Percentiles rank a stretch among this genome's conserved stretches.
These are phyloP conservation scores for Aspergillus quadricinctus DNA, from an alignment of 2,329 filamentous ascomycete species.

Conservation along the genomic window DNA sequence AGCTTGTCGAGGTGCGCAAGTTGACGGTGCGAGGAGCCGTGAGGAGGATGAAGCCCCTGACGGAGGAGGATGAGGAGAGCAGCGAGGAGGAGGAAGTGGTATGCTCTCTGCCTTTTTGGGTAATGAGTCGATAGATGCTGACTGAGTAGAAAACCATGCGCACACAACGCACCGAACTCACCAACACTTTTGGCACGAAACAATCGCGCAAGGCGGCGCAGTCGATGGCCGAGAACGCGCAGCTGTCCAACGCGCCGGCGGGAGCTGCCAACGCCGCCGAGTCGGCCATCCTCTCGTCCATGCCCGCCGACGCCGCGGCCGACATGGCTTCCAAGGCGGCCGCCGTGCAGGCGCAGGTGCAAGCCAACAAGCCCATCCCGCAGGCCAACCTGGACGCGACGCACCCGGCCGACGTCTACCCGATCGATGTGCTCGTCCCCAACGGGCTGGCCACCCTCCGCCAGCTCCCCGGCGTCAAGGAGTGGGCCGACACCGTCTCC, in stretches of 20 bases:
- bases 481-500: conserved; percentile 39
- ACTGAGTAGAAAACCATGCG: conserved; percentile 32
- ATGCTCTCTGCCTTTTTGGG: conserved; percentile 1
- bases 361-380: conserved; percentile 45
- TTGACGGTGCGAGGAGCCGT: conserved; percentile 51
- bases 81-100: conserved; percentile 30
- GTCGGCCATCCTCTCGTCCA: conserved; percentile 40
- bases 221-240: conserved; percentile 45
- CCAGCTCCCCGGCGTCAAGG: conserved; percentile 38
- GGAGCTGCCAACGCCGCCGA: conserved; percentile 36
- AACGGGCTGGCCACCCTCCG: conserved; percentile 38
- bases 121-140: neutral
- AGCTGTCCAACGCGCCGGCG: conserved; percentile 38
- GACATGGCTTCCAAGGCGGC: conserved; percentile 29
- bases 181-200: conserved; percentile 48
- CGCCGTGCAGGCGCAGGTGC: conserved; percentile 38
- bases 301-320: conserved; percentile 32
- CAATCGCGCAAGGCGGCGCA: conserved; percentile 47
- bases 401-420: conserved; percentile 45
- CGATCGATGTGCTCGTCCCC: conserved; percentile 40
- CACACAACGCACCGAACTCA: conserved; percentile 40
- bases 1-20: conserved; percentile 52
- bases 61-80: conserved; percentile 25
- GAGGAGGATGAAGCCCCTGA: conserved; percentile 24
- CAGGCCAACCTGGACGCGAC: conserved; percentile 39